These are phyloP conservation scores for Podospora sp. DNA, from an alignment of 495 filamentous ascomycete species.

Conservation along the genomic window DNA sequence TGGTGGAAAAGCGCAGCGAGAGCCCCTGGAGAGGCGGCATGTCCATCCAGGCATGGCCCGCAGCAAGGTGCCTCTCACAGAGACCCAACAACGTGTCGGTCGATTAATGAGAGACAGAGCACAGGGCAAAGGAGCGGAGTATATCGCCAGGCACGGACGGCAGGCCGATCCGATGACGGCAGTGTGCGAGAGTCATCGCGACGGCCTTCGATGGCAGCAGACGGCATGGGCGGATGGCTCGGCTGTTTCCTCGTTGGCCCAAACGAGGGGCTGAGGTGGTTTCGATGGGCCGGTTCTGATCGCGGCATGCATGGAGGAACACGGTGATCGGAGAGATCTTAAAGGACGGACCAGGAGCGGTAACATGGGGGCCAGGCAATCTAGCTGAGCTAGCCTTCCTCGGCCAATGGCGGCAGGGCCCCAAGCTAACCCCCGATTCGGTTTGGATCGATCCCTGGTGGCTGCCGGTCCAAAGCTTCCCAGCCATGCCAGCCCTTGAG, in stretches of 20 bases:
- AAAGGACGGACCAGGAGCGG: conserved; percentile 18
- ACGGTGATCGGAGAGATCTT: conserved; percentile 26
- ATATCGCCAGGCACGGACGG: conserved; percentile 17
- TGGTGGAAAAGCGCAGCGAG: neutral
- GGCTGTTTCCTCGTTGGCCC: conserved; percentile 13
- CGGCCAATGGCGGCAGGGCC: conserved; percentile 10
- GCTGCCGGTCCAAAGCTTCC: conserved; percentile 4
- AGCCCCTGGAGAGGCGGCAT: conserved; percentile 2
- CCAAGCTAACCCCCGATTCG: conserved; percentile 11
- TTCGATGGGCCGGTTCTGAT: conserved; percentile 22
- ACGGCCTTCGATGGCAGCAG: neutral
- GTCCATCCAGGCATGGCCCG: neutral
- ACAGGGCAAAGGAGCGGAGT: conserved; percentile 8
- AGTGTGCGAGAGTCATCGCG: neutral
- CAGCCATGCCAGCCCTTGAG: too few relatives aligned
- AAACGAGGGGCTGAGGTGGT: conserved; percentile 7
- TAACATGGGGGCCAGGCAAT: conserved; percentile 1
- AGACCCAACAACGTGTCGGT: neutral
- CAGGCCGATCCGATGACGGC: neutral
- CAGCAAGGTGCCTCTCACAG: neutral
- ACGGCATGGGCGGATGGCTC: conserved; percentile 1
- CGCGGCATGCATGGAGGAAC: conserved; percentile 17
- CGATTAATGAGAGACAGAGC: conserved; percentile 19
- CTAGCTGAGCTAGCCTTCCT: neutral
- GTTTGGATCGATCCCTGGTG: conserved; percentile 2